These are phyloP conservation scores for Coprinellus micaceus DNA, from an alignment of 768 basidiomycete species.

Conservation along the genomic window DNA sequence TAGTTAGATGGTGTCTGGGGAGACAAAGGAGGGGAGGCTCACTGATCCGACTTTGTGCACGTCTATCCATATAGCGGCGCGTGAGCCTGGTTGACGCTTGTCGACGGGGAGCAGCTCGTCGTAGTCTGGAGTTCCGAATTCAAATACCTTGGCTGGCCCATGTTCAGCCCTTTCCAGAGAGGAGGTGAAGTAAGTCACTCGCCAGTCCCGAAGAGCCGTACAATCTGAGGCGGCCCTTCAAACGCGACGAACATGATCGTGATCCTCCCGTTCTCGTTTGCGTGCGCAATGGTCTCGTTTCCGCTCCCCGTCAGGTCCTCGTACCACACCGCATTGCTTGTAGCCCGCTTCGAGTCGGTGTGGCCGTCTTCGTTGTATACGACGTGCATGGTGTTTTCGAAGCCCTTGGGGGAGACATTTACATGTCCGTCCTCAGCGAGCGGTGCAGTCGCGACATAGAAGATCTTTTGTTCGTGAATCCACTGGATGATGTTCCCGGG, in stretches of 20 bases:
- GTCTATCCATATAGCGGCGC: conserved; percentile 52
- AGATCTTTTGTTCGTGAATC: conserved; percentile 55
- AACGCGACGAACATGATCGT: conserved; percentile 62
- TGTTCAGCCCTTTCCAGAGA: not conserved
- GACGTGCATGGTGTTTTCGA: conserved; percentile 49
- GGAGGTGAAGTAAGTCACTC: not conserved
- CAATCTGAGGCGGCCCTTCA: conserved; percentile 54
- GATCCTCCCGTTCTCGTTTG: conserved; percentile 61
- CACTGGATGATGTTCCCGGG: conserved; percentile 46
- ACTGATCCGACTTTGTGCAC: conserved; percentile 50
- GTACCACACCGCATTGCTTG: conserved; percentile 55
- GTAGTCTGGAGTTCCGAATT: conserved; percentile 57
- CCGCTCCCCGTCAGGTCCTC: conserved; percentile 65
- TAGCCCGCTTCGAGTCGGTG: conserved; percentile 1
- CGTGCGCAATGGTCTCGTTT: conserved; percentile 55
- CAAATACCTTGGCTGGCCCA: conserved; percentile 45
- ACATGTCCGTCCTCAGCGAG: conserved; percentile 55
- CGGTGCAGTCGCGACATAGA: conserved; percentile 64
- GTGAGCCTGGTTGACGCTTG: conserved; percentile 46
- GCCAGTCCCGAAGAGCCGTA: conserved; percentile 61
- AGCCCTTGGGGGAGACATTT: conserved; percentile 61
- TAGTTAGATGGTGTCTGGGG: not conserved
- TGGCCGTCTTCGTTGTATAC: conserved; percentile 16
- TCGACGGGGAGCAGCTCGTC: conserved; percentile 41
- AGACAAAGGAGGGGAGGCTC: conserved; percentile 10